phyloP scores from a whole-genome alignment of 108 stramenopile genomes.

The Nitzschia sp. region DNA sequence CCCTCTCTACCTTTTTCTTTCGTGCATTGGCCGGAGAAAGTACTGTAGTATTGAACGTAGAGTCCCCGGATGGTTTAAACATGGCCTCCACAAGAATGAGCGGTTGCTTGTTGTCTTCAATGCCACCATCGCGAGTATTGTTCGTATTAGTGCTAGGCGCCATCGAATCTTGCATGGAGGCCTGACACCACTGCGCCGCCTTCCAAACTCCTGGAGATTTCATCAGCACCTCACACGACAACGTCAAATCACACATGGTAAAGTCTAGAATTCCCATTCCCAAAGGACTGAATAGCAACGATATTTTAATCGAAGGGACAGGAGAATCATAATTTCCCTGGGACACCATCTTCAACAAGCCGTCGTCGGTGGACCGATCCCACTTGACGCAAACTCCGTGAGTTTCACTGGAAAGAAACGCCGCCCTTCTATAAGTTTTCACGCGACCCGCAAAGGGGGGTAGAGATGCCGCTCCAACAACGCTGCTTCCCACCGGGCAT shows the following conservation, averaged over 20 bases:
- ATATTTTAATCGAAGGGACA: conserved; percentile 64
- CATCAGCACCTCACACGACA: conserved; percentile 62
- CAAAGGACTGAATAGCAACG: conserved; percentile 55
- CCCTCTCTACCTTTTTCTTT: too few relatives aligned
- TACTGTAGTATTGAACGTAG: too few relatives aligned
- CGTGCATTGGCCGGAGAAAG: too few relatives aligned
- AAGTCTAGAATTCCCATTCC: conserved; percentile 68
- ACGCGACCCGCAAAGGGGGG: conserved; percentile 83
- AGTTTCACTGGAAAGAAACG: conserved; percentile 40
- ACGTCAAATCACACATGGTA: conserved; percentile 52
- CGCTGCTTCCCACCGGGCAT: conserved; percentile 58
- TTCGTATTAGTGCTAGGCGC: background rate
- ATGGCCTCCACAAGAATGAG: conserved; percentile 41
- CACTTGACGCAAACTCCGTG: conserved; percentile 72
- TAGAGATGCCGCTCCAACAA: conserved; percentile 56
- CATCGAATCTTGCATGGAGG: conserved; percentile 2
- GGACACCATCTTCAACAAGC: conserved; percentile 71
- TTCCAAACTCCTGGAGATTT: conserved; percentile 52
- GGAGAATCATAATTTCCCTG: conserved; percentile 82
- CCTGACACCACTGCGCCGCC: conserved; percentile 55
- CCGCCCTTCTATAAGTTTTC: conserved; percentile 35
- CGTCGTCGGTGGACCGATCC: conserved; percentile 42
- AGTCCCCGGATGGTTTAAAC: conserved; percentile 39
- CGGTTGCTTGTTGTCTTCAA: too few relatives aligned
- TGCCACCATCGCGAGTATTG: too few relatives aligned